Base-by-base conservation (phyloP, 257 asterid genomes). In the Mentha longifolia region DNA sequence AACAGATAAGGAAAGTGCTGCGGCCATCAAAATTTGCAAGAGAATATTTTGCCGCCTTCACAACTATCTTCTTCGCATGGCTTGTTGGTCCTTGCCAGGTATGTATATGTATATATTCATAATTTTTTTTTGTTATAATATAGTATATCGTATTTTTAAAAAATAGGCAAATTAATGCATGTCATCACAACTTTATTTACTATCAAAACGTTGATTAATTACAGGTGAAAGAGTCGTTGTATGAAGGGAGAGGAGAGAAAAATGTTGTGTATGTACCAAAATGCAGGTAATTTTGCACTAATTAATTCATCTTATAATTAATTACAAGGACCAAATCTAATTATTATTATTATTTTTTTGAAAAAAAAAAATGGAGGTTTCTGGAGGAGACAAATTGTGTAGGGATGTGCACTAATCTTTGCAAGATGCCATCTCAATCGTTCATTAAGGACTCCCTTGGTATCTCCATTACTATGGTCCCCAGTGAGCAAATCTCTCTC, bases 371-470 rank as follows among this genome's bases (percentile, higher is more conserved):
- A 39, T 70, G 22, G 74, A 94, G 99, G 92, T 81, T 92, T 45
- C 71, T 95, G 86, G 98, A 92, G 88, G 96, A 78, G 83, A 84
- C 96, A 60, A 92, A 88, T 72, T 92, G 99, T 81, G 94, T 95
- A 65, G 99, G 99, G 78, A 84, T 92, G 83, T 95, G 98, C 89
- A 92, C 95, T 50, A 95, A 90, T 69, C 91, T 95, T 47, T 95
- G 99, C 90, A 95, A 95, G 90, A 82, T 85, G 84, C 86, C 99
- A 25, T 88, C 92, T 76, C 99, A 95, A 83, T 31, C 74, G 20
- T 92, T 95, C 90, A 87, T 95, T 15, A 88, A 85, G 72, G 89
- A 92, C n/a, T 79, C 95, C 8, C 82, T 95, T 22, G 97, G 97
- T 78, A 70, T 87, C 82, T 88, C 98, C 39, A 39, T 92, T 30